Evolutionary conservation across 139 green algal genomes (phyloP).

Genomic region (Coccomyxa sp.): DNA sequence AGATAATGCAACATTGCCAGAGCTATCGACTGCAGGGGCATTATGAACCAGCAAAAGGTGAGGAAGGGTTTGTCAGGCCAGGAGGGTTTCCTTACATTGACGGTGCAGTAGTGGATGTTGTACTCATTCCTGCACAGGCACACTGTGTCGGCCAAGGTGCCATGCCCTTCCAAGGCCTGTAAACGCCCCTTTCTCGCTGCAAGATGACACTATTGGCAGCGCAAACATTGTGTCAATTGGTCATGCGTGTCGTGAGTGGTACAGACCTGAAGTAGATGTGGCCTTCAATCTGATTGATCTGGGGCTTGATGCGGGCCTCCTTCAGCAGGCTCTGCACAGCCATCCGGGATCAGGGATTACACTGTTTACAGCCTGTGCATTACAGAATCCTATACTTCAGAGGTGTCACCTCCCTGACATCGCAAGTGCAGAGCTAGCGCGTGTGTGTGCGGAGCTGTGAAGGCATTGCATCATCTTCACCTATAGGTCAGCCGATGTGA

Average conservation of each 20-base stretch:
- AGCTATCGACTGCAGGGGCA: neutral
- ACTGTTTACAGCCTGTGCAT: neutral
- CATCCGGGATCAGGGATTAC: neutral
- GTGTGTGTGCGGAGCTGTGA: neutral
- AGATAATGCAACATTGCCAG: neutral
- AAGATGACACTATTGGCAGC: too few relatives aligned
- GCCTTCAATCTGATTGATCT: constrained; percentile 82
- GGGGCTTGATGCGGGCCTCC: constrained; percentile 46
- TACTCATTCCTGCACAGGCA: too few relatives aligned
- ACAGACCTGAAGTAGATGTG: constrained; percentile 90
- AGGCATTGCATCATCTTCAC: neutral
- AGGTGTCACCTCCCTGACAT: neutral
- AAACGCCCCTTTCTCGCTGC: too few relatives aligned
- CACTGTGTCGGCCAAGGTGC: too few relatives aligned
- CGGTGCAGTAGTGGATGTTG: constrained; percentile 40
- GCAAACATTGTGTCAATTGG: too few relatives aligned
- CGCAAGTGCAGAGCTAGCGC: neutral
- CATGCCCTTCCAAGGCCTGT: too few relatives aligned
- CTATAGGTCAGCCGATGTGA: too few relatives aligned
- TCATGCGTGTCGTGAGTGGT: too few relatives aligned
- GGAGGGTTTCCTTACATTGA: neutral
- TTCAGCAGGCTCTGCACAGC: constrained; percentile 32
- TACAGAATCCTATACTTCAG: neutral
- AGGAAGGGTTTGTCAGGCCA: neutral
- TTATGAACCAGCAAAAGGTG: neutral